Percentiles rank a stretch among this genome's conserved stretches.
These are phyloP conservation scores for Suillus subalutaceus DNA, from an alignment of 768 basidiomycete species.

Conservation along the genomic window DNA sequence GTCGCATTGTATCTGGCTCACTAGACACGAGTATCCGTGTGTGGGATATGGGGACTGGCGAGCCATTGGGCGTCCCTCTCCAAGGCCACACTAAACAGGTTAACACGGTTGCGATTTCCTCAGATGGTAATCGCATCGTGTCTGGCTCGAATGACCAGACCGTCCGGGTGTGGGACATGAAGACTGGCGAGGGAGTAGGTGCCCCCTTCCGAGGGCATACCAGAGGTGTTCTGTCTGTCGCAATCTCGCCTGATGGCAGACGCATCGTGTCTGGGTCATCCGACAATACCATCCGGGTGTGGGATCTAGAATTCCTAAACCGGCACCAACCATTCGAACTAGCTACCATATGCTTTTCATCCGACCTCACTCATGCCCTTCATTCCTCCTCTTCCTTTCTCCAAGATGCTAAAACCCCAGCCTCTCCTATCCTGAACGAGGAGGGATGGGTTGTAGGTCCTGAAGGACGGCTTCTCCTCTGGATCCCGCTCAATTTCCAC, in stretches of 20 bases:
- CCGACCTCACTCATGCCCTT: too few relatives aligned
- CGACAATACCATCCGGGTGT: slow-evolving; percentile 1
- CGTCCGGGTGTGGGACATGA: neutral
- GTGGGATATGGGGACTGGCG: neutral
- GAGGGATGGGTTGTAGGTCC: too few relatives aligned
- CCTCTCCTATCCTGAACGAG: too few relatives aligned
- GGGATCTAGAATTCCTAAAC: neutral
- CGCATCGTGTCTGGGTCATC: neutral
- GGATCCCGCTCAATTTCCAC: too few relatives aligned
- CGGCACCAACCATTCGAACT: neutral
- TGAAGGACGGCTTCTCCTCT: too few relatives aligned
- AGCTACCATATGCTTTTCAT: too few relatives aligned
- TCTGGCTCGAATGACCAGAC: neutral
- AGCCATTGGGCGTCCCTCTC: neutral
- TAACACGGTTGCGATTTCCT: neutral
- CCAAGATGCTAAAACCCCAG: neutral
- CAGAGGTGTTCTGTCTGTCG: neutral
- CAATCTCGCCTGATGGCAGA: slow-evolving; percentile 6
- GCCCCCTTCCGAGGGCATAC: neutral
- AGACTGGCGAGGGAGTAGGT: neutral
- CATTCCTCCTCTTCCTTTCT: neutral
- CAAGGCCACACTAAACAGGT: neutral
- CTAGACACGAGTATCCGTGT: neutral
- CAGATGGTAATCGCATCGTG: neutral
- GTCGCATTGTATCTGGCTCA: neutral